A percentile compares a stretch with the other conserved stretches of the same genome.
phyloP scores from a whole-genome alignment of 1,139 yeast genomes.

The Yamadazyma dendronema region DNA sequence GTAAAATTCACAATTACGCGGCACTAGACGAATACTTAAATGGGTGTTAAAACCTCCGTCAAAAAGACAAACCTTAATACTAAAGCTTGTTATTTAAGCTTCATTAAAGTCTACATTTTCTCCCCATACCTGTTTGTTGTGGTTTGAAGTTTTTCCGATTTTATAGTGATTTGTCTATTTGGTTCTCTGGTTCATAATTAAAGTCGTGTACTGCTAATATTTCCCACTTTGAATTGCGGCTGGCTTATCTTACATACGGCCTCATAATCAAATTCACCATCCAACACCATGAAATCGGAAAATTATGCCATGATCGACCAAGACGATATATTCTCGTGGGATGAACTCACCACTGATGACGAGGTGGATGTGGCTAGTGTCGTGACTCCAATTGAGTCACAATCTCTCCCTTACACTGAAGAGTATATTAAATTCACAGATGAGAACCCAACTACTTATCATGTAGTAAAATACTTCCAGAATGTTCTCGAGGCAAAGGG shows the following conservation, averaged over 20 bases:
- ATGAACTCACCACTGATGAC: constrained; percentile 12
- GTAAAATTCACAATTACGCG: no score
- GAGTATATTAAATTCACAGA: constrained; percentile 57
- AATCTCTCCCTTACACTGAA: neutral
- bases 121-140: no score
- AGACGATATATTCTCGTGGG: constrained; percentile 17
- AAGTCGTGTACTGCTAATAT: no score
- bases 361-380: constrained; percentile 1
- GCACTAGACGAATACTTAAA: no score
- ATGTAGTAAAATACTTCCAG: constrained; percentile 49
- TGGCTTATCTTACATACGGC: neutral
- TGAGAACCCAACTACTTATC: constrained; percentile 61
- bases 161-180: no score
- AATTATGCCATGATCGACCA: constrained; percentile 7
- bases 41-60: no score
- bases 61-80: no score
- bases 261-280: neutral
- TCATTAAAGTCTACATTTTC: no score
- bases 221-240: neutral
- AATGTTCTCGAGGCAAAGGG: constrained; percentile 46
- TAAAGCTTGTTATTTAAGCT: no score
- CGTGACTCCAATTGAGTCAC: neutral
- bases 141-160: no score
- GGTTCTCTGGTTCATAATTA: no score
- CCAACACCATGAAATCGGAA: constrained; percentile 1